Evolutionary conservation across 805 yeast species (phyloP), one percentile per base, ranked within the genome.

Genomic region (Myxozyma sirexii): DNA sequence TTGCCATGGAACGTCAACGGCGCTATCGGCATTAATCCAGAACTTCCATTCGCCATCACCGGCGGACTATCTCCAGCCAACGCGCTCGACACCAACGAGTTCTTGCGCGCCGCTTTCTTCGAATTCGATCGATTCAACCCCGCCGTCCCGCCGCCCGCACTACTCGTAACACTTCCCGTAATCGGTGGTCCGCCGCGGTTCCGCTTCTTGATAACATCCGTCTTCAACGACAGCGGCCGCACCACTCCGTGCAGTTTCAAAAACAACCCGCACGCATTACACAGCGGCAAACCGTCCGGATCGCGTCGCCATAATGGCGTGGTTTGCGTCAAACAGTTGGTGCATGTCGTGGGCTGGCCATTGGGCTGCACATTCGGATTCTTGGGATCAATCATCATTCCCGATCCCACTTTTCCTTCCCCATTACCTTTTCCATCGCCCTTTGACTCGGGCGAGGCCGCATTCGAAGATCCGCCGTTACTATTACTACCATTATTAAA

Each of bases 261-360:
- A 68, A 93, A 93, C 61, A 93, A 77, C 0, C 98, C 99, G 77
- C 99, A 93, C 0, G 99, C 98, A 73, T 93, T 93, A 76, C 98
- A 93, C 60, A 93, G 77, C 0, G 97, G 96, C 69, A 89, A 87
- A 1, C 97, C 97, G 60, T 88, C 89, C 0, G 96, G 91, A 68
- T 90, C 90, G 51, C 97, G 80, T 67, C 99, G 79, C 99, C 99
- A 93, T 17, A 93, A 74, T 0, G 99, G 99, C 0, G 99, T 93
- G 17, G 96, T 91, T 64, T 82, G 84, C 0, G 99, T 93, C 69
- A 87, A 86, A 74, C 99, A 93, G 74, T 93, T 93, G 15, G 68
- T 65, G 50, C 68, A 65, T 0, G 65, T 56, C 21, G 68, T 64
- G n/a, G 65, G 67, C 27, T 47, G 57, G 10, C 57, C 63, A 33